Conservation (phyloP, 805 yeast species). For the Cyberlindnera meyerae region DNA sequence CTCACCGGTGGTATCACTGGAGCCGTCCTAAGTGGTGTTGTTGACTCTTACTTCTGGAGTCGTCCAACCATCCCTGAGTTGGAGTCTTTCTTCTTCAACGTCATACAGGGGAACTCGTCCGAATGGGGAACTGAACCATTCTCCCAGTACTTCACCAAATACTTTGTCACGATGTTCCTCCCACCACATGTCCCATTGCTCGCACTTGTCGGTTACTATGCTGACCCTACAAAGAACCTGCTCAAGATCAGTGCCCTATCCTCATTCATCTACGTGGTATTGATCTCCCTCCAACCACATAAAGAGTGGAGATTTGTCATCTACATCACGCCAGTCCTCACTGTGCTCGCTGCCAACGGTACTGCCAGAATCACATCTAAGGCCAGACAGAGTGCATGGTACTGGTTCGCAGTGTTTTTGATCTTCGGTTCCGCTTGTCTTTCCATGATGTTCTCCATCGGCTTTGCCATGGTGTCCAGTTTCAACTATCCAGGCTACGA, state of each 20-base stretch:
- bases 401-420: conserved; percentile 11
- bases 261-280: conserved; percentile 47
- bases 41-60: conserved; percentile 80
- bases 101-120: conserved; percentile 64
- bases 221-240: conserved; percentile 29
- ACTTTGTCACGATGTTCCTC: conserved; percentile 35
- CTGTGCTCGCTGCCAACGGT: conserved; percentile 60
- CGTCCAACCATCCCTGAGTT: conserved; percentile 65
- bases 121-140: conserved; percentile 87
- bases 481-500: conserved; percentile 87
- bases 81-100: conserved; percentile 67
- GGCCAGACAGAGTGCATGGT: conserved; percentile 13
- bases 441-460: conserved; percentile 38
- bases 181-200: conserved; percentile 42
- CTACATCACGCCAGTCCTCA: conserved; percentile 67
- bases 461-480: conserved; percentile 59
- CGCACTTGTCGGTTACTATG: conserved; percentile 33
- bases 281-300: conserved; percentile 80
- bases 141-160: conserved; percentile 55
- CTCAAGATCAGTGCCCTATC: conserved; percentile 46
- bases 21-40: conserved; percentile 35
- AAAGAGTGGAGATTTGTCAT: conserved; percentile 92
- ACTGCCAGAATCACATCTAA: conserved; percentile 33
- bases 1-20: conserved; percentile 52
- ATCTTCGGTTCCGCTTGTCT: conserved; percentile 28